Evolutionary conservation across 169 alveolate species (phyloP).

Genomic region (Haemoproteus tartakovskyi): DNA sequence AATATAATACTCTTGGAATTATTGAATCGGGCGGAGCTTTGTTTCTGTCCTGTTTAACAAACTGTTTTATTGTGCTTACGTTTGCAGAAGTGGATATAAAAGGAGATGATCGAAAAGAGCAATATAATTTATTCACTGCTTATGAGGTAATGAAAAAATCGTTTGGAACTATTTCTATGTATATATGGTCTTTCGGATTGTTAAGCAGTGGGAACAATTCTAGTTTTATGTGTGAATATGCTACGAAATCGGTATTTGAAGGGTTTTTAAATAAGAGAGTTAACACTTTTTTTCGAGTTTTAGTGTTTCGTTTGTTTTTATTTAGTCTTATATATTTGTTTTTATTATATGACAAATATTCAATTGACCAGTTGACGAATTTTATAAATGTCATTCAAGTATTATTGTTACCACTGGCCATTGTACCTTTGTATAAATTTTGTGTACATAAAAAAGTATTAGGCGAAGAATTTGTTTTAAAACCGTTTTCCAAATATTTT

Average conservation of each 20-base stretch:
- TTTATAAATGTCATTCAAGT: constrained; percentile 57
- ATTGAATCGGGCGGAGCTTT: constrained; percentile 45
- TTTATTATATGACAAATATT: constrained; percentile 34
- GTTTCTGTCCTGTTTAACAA: constrained; percentile 41
- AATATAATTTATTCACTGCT: constrained; percentile 46
- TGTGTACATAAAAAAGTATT: constrained; percentile 57
- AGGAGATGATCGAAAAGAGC: constrained; percentile 11
- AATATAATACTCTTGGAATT: constrained; percentile 37
- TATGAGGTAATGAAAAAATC: constrained; percentile 59
- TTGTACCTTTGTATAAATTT: constrained; percentile 46
- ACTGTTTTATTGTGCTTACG: constrained; percentile 58
- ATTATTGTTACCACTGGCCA: constrained; percentile 44
- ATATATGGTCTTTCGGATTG: constrained; percentile 65
- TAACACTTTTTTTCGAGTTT: constrained; percentile 37
- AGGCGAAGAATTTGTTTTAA: constrained; percentile 37
- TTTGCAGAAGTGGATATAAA: constrained; percentile 50
- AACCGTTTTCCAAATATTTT: constrained; percentile 4
- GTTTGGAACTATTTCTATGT: constrained; percentile 52
- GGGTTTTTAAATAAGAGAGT: constrained; percentile 55
- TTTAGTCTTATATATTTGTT: constrained; percentile 26
- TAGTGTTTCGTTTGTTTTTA: constrained; percentile 26
- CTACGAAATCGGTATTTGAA: constrained; percentile 52
- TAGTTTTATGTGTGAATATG: constrained; percentile 66
- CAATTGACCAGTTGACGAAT: constrained; percentile 50
- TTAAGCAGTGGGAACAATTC: constrained; percentile 65